Evolutionary conservation across 2,329 filamentous ascomycete genomes (phyloP).

Genomic region (Bipolaris victoriae): DNA sequence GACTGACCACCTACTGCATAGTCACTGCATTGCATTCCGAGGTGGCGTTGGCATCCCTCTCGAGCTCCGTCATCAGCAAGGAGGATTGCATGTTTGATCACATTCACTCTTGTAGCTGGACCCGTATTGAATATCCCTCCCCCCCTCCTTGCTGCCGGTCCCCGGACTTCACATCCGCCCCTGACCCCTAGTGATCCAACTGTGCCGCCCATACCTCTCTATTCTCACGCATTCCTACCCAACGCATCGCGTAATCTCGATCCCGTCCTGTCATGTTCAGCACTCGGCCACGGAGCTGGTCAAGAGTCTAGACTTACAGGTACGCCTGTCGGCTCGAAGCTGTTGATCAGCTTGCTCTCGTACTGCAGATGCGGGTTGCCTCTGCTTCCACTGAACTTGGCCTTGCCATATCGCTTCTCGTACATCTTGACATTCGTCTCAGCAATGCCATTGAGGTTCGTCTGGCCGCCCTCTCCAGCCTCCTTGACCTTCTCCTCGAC

Average conservation of each 20-base stretch:
- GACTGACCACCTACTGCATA: neutral
- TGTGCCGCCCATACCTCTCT: neutral
- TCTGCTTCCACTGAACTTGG: constrained; percentile 50
- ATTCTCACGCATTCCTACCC: constrained; percentile 21
- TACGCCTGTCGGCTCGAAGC: constrained; percentile 71
- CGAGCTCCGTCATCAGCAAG: neutral
- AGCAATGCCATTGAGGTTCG: constrained; percentile 50
- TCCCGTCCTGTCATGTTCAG: constrained; percentile 60
- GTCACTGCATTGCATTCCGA: constrained; percentile 1
- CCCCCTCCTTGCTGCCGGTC: neutral
- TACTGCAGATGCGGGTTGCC: constrained; percentile 72
- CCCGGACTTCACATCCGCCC: neutral
- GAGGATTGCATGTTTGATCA: constrained; percentile 1
- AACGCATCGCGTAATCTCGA: constrained; percentile 68
- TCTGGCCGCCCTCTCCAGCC: constrained; percentile 36
- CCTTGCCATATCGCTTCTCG: constrained; percentile 54
- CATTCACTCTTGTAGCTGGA: constrained; percentile 1
- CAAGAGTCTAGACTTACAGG: constrained; percentile 57
- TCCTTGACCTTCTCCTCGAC: constrained; percentile 65
- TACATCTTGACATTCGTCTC: constrained; percentile 58
- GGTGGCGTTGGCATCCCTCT: neutral
- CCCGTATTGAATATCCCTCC: neutral
- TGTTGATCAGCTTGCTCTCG: constrained; percentile 66
- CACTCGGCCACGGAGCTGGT: neutral
- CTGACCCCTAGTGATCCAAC: neutral